Conservation (phyloP, 768 basidiomycete species). For the Phaeotremella skinneri region DNA sequence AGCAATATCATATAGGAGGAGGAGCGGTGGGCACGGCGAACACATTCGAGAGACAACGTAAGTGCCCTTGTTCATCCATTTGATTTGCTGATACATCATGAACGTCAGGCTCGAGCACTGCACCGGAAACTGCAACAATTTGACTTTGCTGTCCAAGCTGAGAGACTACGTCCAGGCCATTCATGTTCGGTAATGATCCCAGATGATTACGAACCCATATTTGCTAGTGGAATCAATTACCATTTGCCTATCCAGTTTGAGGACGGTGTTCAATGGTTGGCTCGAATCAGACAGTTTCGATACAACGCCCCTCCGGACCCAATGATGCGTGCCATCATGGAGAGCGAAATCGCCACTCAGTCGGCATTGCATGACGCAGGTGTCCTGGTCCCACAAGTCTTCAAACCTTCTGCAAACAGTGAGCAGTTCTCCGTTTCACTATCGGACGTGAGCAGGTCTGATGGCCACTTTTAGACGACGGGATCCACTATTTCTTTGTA, state of each 20-base stretch:
- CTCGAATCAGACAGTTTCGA: background rate
- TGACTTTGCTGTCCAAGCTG: background rate
- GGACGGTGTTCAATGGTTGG: conserved; percentile 4
- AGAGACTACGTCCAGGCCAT: conserved; percentile 12
- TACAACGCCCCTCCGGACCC: background rate
- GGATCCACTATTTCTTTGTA: background rate
- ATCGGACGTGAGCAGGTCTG: background rate
- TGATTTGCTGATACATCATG: background rate
- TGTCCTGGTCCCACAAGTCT: background rate
- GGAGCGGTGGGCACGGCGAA: background rate
- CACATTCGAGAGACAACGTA: background rate
- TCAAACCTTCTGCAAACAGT: background rate
- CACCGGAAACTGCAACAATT: no score
- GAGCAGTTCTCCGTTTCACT: background rate
- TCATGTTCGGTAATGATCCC: conserved; percentile 3
- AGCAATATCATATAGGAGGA: background rate
- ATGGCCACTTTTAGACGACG: background rate
- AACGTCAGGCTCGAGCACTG: background rate
- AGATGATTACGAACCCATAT: background rate
- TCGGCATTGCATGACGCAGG: background rate
- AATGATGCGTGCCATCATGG: background rate
- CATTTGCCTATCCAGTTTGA: conserved; percentile 3
- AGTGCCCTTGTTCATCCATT: background rate
- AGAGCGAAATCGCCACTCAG: background rate
- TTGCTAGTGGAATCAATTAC: background rate